Percentiles rank a stretch among this genome's conserved stretches.
Evolutionary conservation across 106 monocot species (phyloP).

Genomic region (Platanthera zijinensis): DNA sequence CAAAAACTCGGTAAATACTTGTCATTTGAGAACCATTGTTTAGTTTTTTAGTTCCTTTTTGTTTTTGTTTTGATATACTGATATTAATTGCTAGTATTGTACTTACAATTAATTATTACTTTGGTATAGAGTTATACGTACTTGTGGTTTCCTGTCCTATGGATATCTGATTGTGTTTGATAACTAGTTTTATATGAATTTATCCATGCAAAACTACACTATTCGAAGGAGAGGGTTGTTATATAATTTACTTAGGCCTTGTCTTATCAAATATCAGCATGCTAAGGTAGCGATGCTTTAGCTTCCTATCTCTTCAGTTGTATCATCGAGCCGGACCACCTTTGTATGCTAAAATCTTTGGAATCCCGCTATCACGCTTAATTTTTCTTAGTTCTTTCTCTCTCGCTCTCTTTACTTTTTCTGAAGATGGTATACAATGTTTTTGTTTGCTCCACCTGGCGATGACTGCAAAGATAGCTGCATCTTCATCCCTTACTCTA

Average conservation of each 20-base stretch:
- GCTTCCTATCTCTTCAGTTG: no score
- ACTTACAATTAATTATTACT: not conserved
- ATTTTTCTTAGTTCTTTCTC: no score
- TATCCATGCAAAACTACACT: not conserved
- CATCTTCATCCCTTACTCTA: no score
- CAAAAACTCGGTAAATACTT: constrained; percentile 78
- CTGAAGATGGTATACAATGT: no score
- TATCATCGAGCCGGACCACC: no score
- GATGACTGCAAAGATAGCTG: no score
- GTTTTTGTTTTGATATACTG: not conserved
- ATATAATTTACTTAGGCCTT: not conserved
- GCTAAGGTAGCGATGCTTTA: not conserved
- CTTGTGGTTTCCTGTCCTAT: not conserved
- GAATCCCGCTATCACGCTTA: no score
- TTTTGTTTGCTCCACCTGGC: no score
- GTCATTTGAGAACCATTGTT: not conserved
- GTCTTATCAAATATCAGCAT: not conserved
- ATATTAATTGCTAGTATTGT: not conserved
- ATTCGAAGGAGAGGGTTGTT: not conserved
- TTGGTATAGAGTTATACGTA: not conserved
- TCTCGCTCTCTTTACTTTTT: no score
- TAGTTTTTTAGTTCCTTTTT: not conserved
- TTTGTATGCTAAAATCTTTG: no score
- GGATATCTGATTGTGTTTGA: not conserved
- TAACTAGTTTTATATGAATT: not conserved